A percentile compares a stretch with the other conserved stretches of the same genome.
Conservation (phyloP, 2,329 filamentous ascomycete genomes). For the Trichoderma arundinaceum region DNA sequence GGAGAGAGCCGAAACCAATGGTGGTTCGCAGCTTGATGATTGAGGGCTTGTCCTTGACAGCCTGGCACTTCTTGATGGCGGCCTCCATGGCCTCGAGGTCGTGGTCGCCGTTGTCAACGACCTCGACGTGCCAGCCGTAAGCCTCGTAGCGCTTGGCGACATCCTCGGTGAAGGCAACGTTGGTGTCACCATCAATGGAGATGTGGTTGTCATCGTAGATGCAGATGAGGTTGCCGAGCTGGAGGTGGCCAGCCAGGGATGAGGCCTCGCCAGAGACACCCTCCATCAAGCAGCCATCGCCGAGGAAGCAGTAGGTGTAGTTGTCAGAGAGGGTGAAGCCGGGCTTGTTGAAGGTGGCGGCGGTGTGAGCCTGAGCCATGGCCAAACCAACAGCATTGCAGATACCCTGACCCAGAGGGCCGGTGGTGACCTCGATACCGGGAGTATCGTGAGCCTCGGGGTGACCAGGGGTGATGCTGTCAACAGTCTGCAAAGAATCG, state of each 20-base stretch:
- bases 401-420: constrained; percentile 96
- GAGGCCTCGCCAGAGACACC: constrained; percentile 93
- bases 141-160: constrained; percentile 92
- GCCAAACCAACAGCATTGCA: constrained; percentile 97
- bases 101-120: constrained; percentile 85
- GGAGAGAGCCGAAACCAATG: constrained; percentile 93
- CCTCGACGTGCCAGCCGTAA: constrained; percentile 92
- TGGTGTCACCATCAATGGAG: constrained; percentile 91
- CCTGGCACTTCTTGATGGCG: constrained; percentile 83
- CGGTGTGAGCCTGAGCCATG: constrained; percentile 92
- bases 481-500: constrained; percentile 51
- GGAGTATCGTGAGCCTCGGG: constrained; percentile 96
- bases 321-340: constrained; percentile 91
- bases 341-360: constrained; percentile 94
- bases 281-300: constrained; percentile 98
- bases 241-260: constrained; percentile 91
- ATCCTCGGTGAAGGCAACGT: constrained; percentile 95
- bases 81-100: constrained; percentile 87
- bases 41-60: constrained; percentile 93
- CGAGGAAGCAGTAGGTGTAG: constrained; percentile 96
- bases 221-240: constrained; percentile 96
- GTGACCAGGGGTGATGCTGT: constrained; percentile 89
- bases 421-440: constrained; percentile 96
- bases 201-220: constrained; percentile 99
- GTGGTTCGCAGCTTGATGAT: constrained; percentile 97